Base-by-base conservation (phyloP, 1,284 basidiomycete species). In the Marasmius sp. region DNA sequence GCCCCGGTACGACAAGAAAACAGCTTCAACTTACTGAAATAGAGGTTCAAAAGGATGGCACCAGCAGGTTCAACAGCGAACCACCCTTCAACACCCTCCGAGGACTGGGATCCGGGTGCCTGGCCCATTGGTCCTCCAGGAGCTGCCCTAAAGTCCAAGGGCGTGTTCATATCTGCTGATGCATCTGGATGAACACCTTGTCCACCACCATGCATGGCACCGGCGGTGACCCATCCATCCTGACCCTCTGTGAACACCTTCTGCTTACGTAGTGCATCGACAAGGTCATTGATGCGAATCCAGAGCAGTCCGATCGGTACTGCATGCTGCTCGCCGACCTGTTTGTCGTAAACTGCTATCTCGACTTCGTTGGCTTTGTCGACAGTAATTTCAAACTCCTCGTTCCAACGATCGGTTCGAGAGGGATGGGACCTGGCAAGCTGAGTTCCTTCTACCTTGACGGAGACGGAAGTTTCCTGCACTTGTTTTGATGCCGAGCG, bases 311-410 rank as follows among this genome's bases (percentile, higher is more conserved):
- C 97, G 65, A 99, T 95, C 41, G 97, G 97, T 6, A 93, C 86
- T 1, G 94, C 88, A 68, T 93, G 85, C 11, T 79, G 77, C 64
- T 94, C 93, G 65, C 88, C 89, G 18, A 88, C 86, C 68, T 94
- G 88, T 69, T 94, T 94, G 78, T 99, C 97, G 70, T 96, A 97
- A 33, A 99, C 87, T 14, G 95, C 94, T 54, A 99, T 89, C 77
- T 99, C 97, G 59, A 98, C 93, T 82, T 99, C 97, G 74, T 97
- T 98, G 39, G 96, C 96, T 75, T 98, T 98, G 79, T 98, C 97
- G 56, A 99, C 93, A 1, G 91, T 85, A 64, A 99, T 94, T 75
- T 97, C 94, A 66, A 99, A 98, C 63, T 95, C 93, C 76, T 99
- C 97, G 74, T 95, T 93, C 97, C 97, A 99, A 54, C 92, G 88